These are phyloP conservation scores for Xylaria sp. DNA, from an alignment of 2,329 filamentous ascomycete genomes.

Conservation along the genomic window DNA sequence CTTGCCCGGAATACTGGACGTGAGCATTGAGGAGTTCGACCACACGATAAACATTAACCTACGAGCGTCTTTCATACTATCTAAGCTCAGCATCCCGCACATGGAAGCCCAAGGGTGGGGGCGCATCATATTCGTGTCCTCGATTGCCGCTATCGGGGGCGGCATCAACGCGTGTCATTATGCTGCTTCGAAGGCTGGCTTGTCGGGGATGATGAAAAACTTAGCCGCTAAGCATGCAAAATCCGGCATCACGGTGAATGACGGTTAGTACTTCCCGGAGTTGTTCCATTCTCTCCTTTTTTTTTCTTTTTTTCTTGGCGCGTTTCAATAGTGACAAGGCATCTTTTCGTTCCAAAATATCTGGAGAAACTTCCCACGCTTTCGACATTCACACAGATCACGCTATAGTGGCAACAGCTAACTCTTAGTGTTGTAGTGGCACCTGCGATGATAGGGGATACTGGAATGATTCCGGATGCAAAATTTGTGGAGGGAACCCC, in stretches of 20 bases:
- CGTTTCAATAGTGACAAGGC: neutral
- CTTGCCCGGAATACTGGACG: slow-evolving; percentile 66
- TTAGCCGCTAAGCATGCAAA: slow-evolving; percentile 68
- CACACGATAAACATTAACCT: slow-evolving; percentile 71
- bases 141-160: slow-evolving; percentile 71
- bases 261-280: slow-evolving; percentile 50
- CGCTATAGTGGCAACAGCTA: neutral
- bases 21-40: slow-evolving; percentile 72
- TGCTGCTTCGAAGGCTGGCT: slow-evolving; percentile 70
- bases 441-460: slow-evolving; percentile 74
- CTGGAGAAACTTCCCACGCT: neutral
- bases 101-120: slow-evolving; percentile 72
- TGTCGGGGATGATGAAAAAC: slow-evolving; percentile 74
- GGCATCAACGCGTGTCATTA: slow-evolving; percentile 73
- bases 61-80: slow-evolving; percentile 70
- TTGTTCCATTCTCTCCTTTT: too few species aligned
- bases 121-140: slow-evolving; percentile 71
- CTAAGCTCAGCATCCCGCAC: slow-evolving; percentile 68
- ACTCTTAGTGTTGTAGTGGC: slow-evolving; percentile 54
- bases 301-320: too few species aligned
- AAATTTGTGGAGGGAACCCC: slow-evolving; percentile 62
- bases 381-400: neutral
- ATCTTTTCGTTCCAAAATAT: neutral
- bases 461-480: slow-evolving; percentile 70
- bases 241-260: slow-evolving; percentile 73